Conservation (phyloP, 2,329 filamentous ascomycete species). For the Claviceps sorghi region DNA sequence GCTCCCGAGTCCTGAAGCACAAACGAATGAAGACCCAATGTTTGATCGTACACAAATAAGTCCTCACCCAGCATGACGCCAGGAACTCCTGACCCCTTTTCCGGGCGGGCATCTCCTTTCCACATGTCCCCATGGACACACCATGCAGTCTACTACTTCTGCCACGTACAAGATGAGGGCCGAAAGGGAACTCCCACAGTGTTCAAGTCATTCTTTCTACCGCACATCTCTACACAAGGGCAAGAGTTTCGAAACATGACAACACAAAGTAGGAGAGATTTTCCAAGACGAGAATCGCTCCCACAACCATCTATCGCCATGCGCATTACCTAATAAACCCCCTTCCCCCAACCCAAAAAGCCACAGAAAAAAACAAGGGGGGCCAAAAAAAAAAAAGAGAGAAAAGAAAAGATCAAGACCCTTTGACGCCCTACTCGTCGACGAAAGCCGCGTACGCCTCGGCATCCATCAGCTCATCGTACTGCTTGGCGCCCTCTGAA, state of each 20-base stretch:
- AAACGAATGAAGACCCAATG: not conserved
- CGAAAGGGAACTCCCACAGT: no score
- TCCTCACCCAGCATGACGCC: not conserved
- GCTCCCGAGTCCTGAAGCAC: not conserved
- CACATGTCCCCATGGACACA: no score
- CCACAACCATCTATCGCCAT: no score
- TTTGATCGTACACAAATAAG: not conserved
- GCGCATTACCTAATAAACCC: no score
- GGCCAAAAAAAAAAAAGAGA: no score
- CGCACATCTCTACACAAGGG: not conserved
- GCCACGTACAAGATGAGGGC: no score
- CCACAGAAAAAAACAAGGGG: no score
- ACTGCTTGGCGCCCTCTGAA: slow-evolving; percentile 49
- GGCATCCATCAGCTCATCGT: slow-evolving; percentile 63
- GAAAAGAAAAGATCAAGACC: not conserved
- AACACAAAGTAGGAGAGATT: not conserved
- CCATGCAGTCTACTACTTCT: no score
- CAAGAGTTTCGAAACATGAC: not conserved
- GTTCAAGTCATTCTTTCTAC: not conserved
- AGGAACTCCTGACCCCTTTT: not conserved
- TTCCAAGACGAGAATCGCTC: not conserved
- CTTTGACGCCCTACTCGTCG: slow-evolving; percentile 5
- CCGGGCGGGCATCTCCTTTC: not conserved
- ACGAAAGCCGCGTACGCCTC: slow-evolving; percentile 68
- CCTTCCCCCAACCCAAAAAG: no score